Conservation (phyloP, 345 rosid species). For the Hibiscus syriacus region DNA sequence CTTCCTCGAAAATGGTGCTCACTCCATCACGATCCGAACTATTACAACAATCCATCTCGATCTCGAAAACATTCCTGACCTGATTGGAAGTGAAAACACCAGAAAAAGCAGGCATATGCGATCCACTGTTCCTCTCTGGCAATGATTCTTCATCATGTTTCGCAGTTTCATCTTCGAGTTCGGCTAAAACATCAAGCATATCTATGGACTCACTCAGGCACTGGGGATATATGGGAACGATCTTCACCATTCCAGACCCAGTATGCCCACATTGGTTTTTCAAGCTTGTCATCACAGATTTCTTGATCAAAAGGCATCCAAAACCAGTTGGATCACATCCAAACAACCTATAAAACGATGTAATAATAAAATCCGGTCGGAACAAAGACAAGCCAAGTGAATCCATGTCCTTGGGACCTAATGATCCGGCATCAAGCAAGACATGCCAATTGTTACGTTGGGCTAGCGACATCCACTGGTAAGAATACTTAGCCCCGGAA, state of each 20-base stretch:
- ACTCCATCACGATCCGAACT: constrained; percentile 71
- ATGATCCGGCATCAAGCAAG: constrained; percentile 73
- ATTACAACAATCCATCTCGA: constrained; percentile 57
- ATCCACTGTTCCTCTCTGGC: constrained; percentile 29
- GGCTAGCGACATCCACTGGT: constrained; percentile 84
- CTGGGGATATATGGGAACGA: constrained; percentile 57
- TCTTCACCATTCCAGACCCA: constrained; percentile 72
- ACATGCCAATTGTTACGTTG: constrained; percentile 85
- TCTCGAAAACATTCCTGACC: constrained; percentile 74
- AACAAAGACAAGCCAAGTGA: constrained; percentile 72
- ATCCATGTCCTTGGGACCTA: constrained; percentile 92
- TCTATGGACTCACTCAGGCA: constrained; percentile 72
- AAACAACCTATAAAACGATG: constrained; percentile 68
- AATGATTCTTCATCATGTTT: constrained; percentile 29
- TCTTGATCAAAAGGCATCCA: constrained; percentile 79
- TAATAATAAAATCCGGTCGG: constrained; percentile 79
- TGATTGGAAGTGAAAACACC: constrained; percentile 68
- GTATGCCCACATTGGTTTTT: constrained; percentile 54
- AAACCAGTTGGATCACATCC: constrained; percentile 78
- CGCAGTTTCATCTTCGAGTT: constrained; percentile 34
- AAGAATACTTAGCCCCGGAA: constrained; percentile 75
- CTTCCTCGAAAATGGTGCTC: constrained; percentile 72
- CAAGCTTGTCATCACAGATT: constrained; percentile 69
- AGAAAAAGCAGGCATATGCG: constrained; percentile 67
- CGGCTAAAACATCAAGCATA: constrained; percentile 46